Conservation (phyloP, 495 filamentous ascomycete species). For the Aspergillus funiculosus region DNA sequence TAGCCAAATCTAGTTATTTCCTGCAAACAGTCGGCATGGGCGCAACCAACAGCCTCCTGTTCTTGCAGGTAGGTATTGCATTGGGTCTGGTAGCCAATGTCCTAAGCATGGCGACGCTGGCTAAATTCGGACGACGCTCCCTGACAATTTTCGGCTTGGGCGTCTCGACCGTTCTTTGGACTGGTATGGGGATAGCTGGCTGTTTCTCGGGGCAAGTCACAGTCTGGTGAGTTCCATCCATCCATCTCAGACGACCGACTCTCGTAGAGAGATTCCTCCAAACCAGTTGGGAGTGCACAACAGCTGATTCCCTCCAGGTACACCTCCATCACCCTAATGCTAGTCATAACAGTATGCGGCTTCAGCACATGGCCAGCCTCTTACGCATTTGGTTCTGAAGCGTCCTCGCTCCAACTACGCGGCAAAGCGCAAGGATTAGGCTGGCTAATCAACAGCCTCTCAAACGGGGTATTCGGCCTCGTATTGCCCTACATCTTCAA, state of each 20-base stretch:
- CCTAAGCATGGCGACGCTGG: slow-evolving; percentile 25
- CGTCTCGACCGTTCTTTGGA: slow-evolving; percentile 23
- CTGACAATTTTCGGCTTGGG: slow-evolving; percentile 20
- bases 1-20: slow-evolving; percentile 32
- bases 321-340: slow-evolving; percentile 25
- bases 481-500: slow-evolving; percentile 36
- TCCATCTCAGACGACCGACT: too few relatives aligned
- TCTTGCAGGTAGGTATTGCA: slow-evolving; percentile 29
- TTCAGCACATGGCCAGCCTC: slow-evolving; percentile 33
- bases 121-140: slow-evolving; percentile 24
- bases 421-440: slow-evolving; percentile 33
- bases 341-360: slow-evolving; percentile 25
- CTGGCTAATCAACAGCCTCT: slow-evolving; percentile 26
- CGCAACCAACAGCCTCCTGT: slow-evolving; percentile 25
- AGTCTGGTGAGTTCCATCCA: slow-evolving; percentile 24
- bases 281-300: too few relatives aligned
- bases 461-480: slow-evolving; percentile 24
- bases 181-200: slow-evolving; percentile 30
- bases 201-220: slow-evolving; percentile 26
- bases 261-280: too few relatives aligned
- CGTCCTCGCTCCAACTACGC: slow-evolving; percentile 30
- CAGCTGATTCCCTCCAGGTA: slow-evolving; percentile 22
- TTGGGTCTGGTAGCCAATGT: slow-evolving; percentile 30
- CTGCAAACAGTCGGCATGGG: slow-evolving; percentile 33
- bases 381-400: slow-evolving; percentile 30